phyloP scores from a whole-genome alignment of 345 rosid species.

The Murraya koenigii region DNA sequence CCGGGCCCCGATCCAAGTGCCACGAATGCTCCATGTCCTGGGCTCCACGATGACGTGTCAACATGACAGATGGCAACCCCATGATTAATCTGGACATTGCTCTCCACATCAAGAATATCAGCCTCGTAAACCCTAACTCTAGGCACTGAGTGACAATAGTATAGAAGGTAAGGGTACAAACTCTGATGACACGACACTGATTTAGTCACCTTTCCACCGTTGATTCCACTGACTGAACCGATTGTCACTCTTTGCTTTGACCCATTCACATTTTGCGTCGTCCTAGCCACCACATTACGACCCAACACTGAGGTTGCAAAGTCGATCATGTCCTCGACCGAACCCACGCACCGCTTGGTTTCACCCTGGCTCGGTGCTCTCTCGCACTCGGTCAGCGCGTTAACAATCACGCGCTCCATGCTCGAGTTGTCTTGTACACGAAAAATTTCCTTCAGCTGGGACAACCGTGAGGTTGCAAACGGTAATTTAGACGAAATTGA shows the following conservation, averaged over 20 bases:
- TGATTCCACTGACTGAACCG: conserved; percentile 48
- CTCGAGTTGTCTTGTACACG: conserved; percentile 36
- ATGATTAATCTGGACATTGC: conserved; percentile 37
- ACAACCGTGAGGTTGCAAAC: conserved; percentile 34
- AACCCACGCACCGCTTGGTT: conserved; percentile 61
- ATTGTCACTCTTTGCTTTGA: conserved; percentile 41
- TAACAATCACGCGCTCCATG: conserved; percentile 39
- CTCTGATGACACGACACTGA: conserved; percentile 85
- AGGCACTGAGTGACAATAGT: conserved; percentile 79
- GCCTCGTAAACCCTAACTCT: conserved; percentile 66
- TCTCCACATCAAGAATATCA: conserved; percentile 41
- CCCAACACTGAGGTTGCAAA: conserved; percentile 53
- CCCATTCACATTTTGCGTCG: conserved; percentile 47
- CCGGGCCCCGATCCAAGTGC: conserved; percentile 65
- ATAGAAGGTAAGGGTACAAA: conserved; percentile 61
- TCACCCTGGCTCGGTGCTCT: conserved; percentile 58
- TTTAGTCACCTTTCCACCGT: conserved; percentile 51
- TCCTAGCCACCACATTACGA: conserved; percentile 32
- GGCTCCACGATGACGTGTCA: conserved; percentile 73
- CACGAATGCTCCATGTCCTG: conserved; percentile 62
- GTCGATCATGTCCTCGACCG: conserved; percentile 71
- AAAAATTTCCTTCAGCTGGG: conserved; percentile 35
- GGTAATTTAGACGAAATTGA: conserved; percentile 46
- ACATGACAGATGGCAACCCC: conserved; percentile 74
- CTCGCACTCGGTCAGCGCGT: conserved; percentile 63